phyloP scores from a whole-genome alignment of 2,329 filamentous ascomycete genomes.

The Aspergillus flavus region DNA sequence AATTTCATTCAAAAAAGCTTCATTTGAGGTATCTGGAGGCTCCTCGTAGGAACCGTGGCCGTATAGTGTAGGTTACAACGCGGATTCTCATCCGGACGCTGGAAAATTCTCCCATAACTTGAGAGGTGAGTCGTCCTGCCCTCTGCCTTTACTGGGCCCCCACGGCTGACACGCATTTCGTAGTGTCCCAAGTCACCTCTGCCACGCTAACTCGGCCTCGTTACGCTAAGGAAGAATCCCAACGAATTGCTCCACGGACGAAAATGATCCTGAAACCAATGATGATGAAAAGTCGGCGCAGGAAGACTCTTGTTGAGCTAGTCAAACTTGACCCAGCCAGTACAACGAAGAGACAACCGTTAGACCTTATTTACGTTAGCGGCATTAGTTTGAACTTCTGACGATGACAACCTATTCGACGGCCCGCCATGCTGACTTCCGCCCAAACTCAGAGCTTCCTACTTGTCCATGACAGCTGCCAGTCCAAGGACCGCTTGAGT shows the following conservation, averaged over 20 bases:
- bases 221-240: background rate
- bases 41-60: background rate
- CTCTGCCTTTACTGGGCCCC: background rate
- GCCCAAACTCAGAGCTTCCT: slow-evolving; percentile 4
- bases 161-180: background rate
- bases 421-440: slow-evolving; percentile 8
- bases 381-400: background rate
- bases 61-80: background rate
- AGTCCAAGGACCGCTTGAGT: background rate
- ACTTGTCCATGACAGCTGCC: slow-evolving; percentile 4
- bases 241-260: background rate
- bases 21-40: background rate
- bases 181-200: background rate
- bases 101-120: background rate
- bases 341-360: slow-evolving; percentile 1
- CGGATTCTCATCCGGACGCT: background rate
- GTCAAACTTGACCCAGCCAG: slow-evolving; percentile 1
- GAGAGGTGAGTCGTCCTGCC: background rate
- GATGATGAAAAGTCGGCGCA: background rate
- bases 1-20: slow-evolving; percentile 1
- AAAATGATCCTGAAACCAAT: background rate
- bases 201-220: background rate
- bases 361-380: slow-evolving; percentile 4
- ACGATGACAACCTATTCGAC: slow-evolving; percentile 3
- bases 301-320: background rate